Evolutionary conservation across 140 eudicot genomes (phyloP).

Genomic region (Oenanthe javanica): DNA sequence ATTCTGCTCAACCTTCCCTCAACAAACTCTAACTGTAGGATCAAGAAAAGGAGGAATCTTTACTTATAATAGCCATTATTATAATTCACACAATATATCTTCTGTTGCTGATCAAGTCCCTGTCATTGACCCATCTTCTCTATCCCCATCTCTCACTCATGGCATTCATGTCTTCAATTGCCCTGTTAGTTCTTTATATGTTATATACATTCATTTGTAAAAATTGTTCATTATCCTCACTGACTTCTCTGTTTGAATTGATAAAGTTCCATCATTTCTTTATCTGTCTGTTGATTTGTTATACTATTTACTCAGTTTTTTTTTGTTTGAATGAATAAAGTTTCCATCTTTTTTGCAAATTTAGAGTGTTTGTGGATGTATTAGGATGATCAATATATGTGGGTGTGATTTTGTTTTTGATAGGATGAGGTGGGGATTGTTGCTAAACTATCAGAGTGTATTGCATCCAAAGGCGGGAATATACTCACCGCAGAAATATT

Average conservation of each 20-base stretch:
- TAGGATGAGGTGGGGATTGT: slow-evolving; percentile 94
- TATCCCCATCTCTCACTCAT: slow-evolving; percentile 39
- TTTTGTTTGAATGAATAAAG: neutral
- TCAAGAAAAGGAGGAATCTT: neutral
- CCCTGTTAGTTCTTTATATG: slow-evolving; percentile 37
- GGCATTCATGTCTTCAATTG: slow-evolving; percentile 83
- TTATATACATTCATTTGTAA: neutral
- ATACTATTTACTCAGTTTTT: neutral
- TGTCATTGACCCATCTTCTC: neutral
- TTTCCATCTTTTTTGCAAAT: neutral
- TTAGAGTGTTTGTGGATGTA: neutral
- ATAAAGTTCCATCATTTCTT: neutral
- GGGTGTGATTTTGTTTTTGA: neutral
- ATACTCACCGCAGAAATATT: slow-evolving; percentile 79
- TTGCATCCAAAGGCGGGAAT: slow-evolving; percentile 94
- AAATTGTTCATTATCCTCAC: neutral
- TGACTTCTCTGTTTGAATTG: neutral
- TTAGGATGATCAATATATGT: neutral
- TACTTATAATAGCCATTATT: neutral
- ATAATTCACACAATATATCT: neutral
- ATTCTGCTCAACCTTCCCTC: neutral
- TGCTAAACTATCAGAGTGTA: slow-evolving; percentile 81
- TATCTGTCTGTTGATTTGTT: neutral
- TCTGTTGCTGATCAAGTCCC: neutral
- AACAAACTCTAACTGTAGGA: neutral